Base-by-base conservation (phyloP, 2,329 filamentous ascomycete species). In the Pleurostoma richardsiae region DNA sequence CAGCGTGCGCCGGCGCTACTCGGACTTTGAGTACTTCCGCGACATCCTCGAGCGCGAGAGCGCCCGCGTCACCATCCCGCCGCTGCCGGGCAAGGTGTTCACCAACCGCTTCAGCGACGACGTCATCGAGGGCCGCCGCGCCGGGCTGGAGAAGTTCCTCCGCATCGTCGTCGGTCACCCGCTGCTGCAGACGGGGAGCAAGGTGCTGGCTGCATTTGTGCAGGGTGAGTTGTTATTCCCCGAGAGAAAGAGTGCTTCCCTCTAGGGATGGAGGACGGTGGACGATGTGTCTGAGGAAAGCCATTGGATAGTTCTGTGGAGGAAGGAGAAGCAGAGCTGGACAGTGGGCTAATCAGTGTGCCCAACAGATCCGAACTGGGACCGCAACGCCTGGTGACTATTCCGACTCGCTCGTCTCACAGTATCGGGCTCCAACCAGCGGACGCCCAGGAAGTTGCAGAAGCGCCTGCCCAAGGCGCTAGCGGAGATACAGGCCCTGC, bases 121-220 rank as follows among this genome's bases (percentile, higher is more conserved):
- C 65, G 92, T 99, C 60, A 99, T 99, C 65, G 94, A 97, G 75
- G 89, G 95, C 62, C 79, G 94, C 46, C 78, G 92, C 53, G 88
- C 92, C 57, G 94, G 94, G 1, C 73, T 99, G 55, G 91, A 99
- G 73, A 83, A 95, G 64, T 99, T 99, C 65, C 71, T 99, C 64
- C 91, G 94, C 80, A 97, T 97, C 63, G 94, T 99, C 8, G 94
- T 96, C 1, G 92, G 94, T 1, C 94, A 99, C 68, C 94, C 94
- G 58, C 75, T 99, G 59, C 71, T 99, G 70, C 94, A 99, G 80
- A 99, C 94, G 30, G 94, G 94, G 44, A 96, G 90, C 69, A 96
- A 97, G 71, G 94, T 99, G 49, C 70, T 99, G 59, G 92, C 91
- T 10, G 88, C 89, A 30, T 99, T 97, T 74, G 91, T 99, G 62